A percentile compares a stretch with the other conserved stretches of the same genome.
These are phyloP conservation scores for Malassezia japonica DNA, from an alignment of 1,284 basidiomycete species.

Conservation along the genomic window DNA sequence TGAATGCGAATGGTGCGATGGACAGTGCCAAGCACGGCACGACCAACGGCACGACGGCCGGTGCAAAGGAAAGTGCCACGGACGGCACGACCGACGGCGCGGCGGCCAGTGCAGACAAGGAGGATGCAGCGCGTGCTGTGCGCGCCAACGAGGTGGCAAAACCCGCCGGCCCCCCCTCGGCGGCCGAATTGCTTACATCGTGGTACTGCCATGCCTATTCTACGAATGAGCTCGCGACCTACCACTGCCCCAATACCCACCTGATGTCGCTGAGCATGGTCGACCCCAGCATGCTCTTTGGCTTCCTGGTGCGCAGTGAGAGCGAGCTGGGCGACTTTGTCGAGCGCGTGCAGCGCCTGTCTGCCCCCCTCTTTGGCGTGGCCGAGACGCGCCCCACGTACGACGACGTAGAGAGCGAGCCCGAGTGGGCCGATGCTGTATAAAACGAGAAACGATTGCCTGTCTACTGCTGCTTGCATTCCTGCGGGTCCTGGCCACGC, in stretches of 20 bases:
- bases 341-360: constrained; percentile 51
- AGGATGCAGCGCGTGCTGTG: too few species aligned
- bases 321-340: constrained; percentile 70
- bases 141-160: too few species aligned
- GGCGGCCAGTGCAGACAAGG: too few species aligned
- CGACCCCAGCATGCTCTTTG: constrained; percentile 93
- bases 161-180: background rate
- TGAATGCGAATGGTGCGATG: too few species aligned
- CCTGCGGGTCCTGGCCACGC: constrained; percentile 36
- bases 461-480: constrained; percentile 42
- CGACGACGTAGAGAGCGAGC: background rate
- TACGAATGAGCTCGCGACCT: constrained; percentile 65
- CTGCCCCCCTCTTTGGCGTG: constrained; percentile 46
- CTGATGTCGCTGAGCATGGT: constrained; percentile 85
- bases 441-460: background rate
- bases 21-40: too few species aligned
- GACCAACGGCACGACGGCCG: too few species aligned
- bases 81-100: too few species aligned
- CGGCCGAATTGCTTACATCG: constrained; percentile 39
- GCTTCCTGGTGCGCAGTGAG: constrained; percentile 74
- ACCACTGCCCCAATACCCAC: constrained; percentile 83
- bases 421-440: background rate
- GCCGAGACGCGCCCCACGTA: constrained; percentile 50
- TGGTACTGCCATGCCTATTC: constrained; percentile 62
- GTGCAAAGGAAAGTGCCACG: too few species aligned